Evolutionary conservation across 441 rosid genomes (phyloP).

Genomic region (Croton setiger): DNA sequence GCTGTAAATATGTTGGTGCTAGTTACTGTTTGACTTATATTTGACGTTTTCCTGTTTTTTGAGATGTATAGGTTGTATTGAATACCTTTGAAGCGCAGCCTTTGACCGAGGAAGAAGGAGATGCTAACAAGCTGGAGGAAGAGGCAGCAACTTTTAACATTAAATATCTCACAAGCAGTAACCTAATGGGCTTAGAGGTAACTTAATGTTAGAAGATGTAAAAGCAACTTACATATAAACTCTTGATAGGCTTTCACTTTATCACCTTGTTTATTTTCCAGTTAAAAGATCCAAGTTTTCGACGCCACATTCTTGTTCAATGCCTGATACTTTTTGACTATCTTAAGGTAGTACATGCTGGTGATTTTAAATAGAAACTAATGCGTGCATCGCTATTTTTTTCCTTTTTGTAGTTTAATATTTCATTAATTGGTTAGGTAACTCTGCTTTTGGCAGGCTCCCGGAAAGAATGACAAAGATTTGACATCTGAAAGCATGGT

Average conservation of each 20-base stretch:
- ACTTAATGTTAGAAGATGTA: constrained; percentile 19
- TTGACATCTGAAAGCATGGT: constrained; percentile 90
- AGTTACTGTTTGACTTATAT: constrained; percentile 1
- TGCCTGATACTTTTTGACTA: constrained; percentile 93
- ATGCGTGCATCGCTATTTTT: constrained; percentile 3
- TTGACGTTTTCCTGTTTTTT: constrained; percentile 20
- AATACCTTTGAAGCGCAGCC: constrained; percentile 96
- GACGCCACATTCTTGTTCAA: constrained; percentile 95
- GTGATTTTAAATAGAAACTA: constrained; percentile 16
- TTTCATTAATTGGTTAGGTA: constrained; percentile 15
- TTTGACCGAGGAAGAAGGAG: constrained; percentile 94
- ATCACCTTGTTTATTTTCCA: constrained; percentile 30
- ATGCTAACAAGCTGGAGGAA: constrained; percentile 89
- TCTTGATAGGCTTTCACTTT: constrained; percentile 12
- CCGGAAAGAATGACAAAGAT: constrained; percentile 96
- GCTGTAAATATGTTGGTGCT: neutral
- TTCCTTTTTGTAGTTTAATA: constrained; percentile 6
- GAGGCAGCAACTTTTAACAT: constrained; percentile 89
- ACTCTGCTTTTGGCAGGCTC: constrained; percentile 49
- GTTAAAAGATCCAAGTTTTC: constrained; percentile 97
- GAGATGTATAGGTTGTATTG: constrained; percentile 68
- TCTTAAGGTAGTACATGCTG: constrained; percentile 60
- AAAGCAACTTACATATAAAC: neutral
- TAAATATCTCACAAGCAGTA: constrained; percentile 97
- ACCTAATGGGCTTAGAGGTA: constrained; percentile 98